Base-by-base conservation (phyloP, 164 flowering plant species). In the Berberis thunbergii region DNA sequence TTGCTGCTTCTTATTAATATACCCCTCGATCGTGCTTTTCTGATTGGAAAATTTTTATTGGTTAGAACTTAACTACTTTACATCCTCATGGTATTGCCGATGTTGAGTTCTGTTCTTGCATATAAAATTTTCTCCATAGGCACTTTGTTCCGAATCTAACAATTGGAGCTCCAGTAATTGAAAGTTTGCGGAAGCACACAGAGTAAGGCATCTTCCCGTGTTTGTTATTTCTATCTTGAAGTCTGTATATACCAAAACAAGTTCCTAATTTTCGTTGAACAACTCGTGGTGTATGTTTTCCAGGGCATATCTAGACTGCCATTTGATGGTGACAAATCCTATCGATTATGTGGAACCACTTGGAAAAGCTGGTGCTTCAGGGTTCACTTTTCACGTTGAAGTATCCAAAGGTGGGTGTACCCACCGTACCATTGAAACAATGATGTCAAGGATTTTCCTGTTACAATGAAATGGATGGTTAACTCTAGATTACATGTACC, bases 301-400 rank as follows among this genome's bases (percentile, higher is more conserved):
- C 76, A 95, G 99, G 67, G 92, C 92, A 45, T 91, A 89, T 79
- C 70, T 95, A 65, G 99, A 91, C 73, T 95, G 99, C 65, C 99
- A 95, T 75, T 86, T 95, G 54, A 95, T 95, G 98, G 99, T 91
- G 59, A 95, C 99, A 56, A 86, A 95, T 79, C 99, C 99, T 54
- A 71, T 95, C 59, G 99, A 88, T 83, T 95, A 95, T 74, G 97
- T 95, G 64, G 91, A 91, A 61, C 84, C 90, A 59, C 69, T 95
- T 4, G 88, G 83, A 60, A 83, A 89, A 75, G 98, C 99, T 72
- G 99, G 99, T 70, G 99, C 99, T 64, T 91, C 98, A 12, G 96
- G 99, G 62, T 95, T 95, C 65, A 95, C 99, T 61, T 95, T 95
- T 77, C 98, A 95, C 65, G 88, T 91, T 45, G 98, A 95, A 79